Evolutionary conservation across 2,329 filamentous ascomycete genomes (phyloP), one percentile per base, ranked within the genome.

Genomic region (Aspergillus sojae): DNA sequence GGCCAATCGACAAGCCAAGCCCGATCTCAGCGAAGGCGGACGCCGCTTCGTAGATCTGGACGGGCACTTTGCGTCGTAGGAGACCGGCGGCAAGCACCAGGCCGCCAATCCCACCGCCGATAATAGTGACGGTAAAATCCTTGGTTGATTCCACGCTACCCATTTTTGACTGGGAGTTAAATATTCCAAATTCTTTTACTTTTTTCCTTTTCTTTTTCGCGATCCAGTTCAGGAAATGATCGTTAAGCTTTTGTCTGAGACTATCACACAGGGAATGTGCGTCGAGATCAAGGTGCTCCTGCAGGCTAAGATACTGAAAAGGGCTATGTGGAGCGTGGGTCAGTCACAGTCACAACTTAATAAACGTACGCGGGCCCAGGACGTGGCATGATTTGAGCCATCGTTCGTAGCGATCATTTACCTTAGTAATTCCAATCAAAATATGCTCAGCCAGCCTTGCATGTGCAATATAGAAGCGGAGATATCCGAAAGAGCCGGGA

Each of bases 71-170:
- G 62, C 80, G 78, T 64, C 80, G 72, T 62, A 74, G 68, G 32
- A 88, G 81, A 14, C 81, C 84, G 50, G 85, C 81, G 30, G 84
- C 84, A 9, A 88, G 80, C 10, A 78, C 78, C 16, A 88, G 77
- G 41, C 87, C 86, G 28, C 82, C 82, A 62, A 89, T 86, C 34
- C 86, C 86, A 43, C 85, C 86, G 62, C 86, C 86, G 12, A 88
- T 76, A 52, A 89, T 85, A 65, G 86, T 85, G 62, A 88, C 75
- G 59, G 77, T 78, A 73, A 81, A 65, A 59, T 62, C 30, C n/a
- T 65, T 60, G 23, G 14, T 59, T 54, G 61, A 55, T 11, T 26
- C 41, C 55, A 55, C 61, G 58, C 61, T 63, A 58, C 58, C 61
- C 64, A 36, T 65, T 21, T 26, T 23, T 48, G 10, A 26, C 23